Conservation (phyloP, 805 yeast species). For the Blastobotrys americana region DNA sequence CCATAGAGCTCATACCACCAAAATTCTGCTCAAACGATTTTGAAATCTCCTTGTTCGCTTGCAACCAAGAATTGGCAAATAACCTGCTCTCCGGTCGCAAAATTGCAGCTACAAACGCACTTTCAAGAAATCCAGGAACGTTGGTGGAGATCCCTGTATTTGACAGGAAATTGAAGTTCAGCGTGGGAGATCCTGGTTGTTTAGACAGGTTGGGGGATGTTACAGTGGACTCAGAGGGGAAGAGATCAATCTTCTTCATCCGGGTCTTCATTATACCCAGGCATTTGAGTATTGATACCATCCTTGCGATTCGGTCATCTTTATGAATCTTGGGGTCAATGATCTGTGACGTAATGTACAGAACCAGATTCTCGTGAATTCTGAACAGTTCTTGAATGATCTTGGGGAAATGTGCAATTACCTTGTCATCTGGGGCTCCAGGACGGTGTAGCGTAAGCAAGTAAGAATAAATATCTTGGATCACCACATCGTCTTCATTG, state of each 20-base stretch:
- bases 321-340: slow-evolving; percentile 51
- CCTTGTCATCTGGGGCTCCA: slow-evolving; percentile 33
- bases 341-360: slow-evolving; percentile 57
- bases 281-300: slow-evolving; percentile 61
- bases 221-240: slow-evolving; percentile 30
- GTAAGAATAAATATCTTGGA: slow-evolving; percentile 68
- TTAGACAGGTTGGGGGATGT: not conserved
- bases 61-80: slow-evolving; percentile 62
- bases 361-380: slow-evolving; percentile 59
- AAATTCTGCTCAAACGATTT: slow-evolving; percentile 1
- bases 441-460: slow-evolving; percentile 49
- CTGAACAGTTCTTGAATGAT: slow-evolving; percentile 59
- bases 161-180: not conserved
- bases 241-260: slow-evolving; percentile 51
- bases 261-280: slow-evolving; percentile 58
- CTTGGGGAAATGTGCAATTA: slow-evolving; percentile 52
- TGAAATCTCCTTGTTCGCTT: slow-evolving; percentile 40
- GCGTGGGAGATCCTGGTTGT: not conserved
- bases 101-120: slow-evolving; percentile 66
- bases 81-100: slow-evolving; percentile 73
- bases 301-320: slow-evolving; percentile 56
- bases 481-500: slow-evolving; percentile 48
- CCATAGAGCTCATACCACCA: slow-evolving; percentile 11
- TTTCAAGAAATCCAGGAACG: slow-evolving; percentile 79
- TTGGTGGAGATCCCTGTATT: slow-evolving; percentile 15